Base-by-base conservation (phyloP, 1,284 basidiomycete species). In the Sanghuangporus weigelae region DNA sequence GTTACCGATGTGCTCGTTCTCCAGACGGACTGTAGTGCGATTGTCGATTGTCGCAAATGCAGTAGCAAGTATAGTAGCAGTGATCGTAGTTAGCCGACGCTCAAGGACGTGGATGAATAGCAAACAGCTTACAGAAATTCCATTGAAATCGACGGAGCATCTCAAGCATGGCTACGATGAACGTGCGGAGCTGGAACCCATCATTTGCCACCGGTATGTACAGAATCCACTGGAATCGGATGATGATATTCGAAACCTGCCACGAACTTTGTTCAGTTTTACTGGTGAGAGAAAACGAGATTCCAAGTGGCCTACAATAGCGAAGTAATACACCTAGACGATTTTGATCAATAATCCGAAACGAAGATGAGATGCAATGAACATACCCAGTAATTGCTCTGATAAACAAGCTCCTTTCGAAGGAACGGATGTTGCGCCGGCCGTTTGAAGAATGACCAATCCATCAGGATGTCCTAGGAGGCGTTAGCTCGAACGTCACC, bases 1-100 rank as follows among this genome's bases (percentile, higher is more conserved):
- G 71, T 93, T 92, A 74, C 90, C 90, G 26, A 94, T 75, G 64
- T 94, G 92, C 74, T 95, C 92, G 78, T 92, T 94, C 73, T 95
- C 93, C 64, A 95, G 75, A 66, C 92, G 89, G 73, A 83, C 89
- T 90, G 69, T 35, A 8, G 19, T 6, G 53, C 11, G 26, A 56
- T n/a, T 46, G 57, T 58, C 36, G 48, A 46, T 14, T 19, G 44
- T 46, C n/a, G 16, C 21, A 46, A 19, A 0, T 19, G 44, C 16
- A 46, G n/a, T n/a, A 46, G 16, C 7, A n/a, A 46, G 44, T 46
- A 12, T 42, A n/a, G 12, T 11, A n/a, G 44, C 16, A 46, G 4
- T 46, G 16, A 19, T 19, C 21, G 16, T 46, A 19, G 44, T 19
- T 46, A 14, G 26, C 16, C 44, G 44, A 19, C 21, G 44, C 16